phyloP scores from a whole-genome alignment of 345 rosid genomes.

The Raphanus raphanistrum region DNA sequence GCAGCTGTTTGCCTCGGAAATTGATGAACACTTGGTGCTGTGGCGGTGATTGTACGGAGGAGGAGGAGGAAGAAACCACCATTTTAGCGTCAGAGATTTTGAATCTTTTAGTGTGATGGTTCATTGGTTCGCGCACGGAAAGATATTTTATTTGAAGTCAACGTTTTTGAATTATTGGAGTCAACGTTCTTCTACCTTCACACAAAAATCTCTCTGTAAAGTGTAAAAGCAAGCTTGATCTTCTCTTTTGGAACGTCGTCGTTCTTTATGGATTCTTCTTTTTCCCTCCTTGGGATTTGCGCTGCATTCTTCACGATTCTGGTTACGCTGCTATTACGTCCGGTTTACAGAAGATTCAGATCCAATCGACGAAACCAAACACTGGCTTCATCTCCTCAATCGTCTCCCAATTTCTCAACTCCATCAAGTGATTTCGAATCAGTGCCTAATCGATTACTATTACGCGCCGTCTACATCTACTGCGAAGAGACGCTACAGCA shows the following conservation, averaged over 20 bases:
- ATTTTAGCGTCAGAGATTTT: background rate
- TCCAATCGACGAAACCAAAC: background rate
- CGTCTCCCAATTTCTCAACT: background rate
- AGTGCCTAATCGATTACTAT: background rate
- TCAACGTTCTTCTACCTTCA: background rate
- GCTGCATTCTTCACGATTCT: background rate
- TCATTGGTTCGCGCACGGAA: background rate
- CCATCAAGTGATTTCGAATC: background rate
- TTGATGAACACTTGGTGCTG: slow-evolving; percentile 13
- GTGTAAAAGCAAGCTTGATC: background rate
- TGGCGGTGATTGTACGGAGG: slow-evolving; percentile 2
- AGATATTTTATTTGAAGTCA: background rate
- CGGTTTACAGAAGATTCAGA: background rate
- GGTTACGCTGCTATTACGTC: background rate
- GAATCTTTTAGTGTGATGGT: background rate
- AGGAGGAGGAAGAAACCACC: background rate
- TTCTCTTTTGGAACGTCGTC: background rate
- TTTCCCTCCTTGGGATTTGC: background rate
- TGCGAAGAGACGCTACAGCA: background rate
- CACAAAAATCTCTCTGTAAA: background rate
- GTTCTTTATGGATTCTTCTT: background rate
- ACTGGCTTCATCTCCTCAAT: background rate
- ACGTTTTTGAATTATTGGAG: background rate
- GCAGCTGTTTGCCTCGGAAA: slow-evolving; percentile 7
- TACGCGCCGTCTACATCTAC: background rate